Conservation (phyloP, 202 grass and related monocot species). For the Carex arenaria region DNA sequence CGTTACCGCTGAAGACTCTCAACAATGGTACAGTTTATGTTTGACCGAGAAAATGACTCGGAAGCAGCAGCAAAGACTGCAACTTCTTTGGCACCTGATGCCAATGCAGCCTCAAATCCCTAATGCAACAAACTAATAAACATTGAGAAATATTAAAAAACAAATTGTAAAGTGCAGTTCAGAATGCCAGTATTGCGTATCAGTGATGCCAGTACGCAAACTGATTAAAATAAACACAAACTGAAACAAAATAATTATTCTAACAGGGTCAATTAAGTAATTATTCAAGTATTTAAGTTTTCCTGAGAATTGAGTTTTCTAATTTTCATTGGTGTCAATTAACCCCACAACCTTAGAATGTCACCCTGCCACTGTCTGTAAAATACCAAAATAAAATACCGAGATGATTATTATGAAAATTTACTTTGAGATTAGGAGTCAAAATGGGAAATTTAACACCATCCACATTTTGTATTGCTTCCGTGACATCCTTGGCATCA, state of each 20-base stretch:
- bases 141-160: neutral
- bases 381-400: neutral
- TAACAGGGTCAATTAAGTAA: neutral
- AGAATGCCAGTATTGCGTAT: neutral
- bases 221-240: neutral
- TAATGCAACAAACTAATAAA: conserved; percentile 25
- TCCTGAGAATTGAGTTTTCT: neutral
- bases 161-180: neutral
- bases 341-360: neutral
- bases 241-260: neutral
- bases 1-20: conserved; percentile 75
- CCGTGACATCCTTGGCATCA: conserved; percentile 84
- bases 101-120: conserved; percentile 81
- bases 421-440: conserved; percentile 88
- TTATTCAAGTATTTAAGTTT: neutral
- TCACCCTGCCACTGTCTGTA: neutral
- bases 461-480: conserved; percentile 49
- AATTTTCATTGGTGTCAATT: neutral
- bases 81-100: conserved; percentile 85
- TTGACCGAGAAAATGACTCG: conserved; percentile 90
- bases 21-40: conserved; percentile 86
- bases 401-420: neutral
- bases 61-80: conserved; percentile 90
- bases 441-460: conserved; percentile 69
- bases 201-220: neutral